Conservation (phyloP, 805 yeast genomes). For the Saturnispora gosingensis region DNA sequence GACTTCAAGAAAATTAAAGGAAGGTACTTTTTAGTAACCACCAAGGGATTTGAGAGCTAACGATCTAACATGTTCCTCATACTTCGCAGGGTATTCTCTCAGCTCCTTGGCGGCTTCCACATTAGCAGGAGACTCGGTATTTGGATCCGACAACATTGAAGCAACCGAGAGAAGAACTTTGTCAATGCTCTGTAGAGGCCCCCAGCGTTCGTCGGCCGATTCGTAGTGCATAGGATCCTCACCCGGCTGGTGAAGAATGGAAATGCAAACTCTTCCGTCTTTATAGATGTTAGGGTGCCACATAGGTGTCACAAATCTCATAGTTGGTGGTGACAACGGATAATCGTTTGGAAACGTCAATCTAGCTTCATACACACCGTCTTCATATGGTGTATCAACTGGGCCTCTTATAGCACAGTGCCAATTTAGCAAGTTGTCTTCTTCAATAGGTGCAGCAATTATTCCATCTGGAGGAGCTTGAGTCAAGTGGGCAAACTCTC, state of each 20-base stretch:
- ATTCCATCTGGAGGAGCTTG: conserved; percentile 92
- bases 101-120: conserved; percentile 73
- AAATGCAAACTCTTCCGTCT: conserved; percentile 93
- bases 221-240: conserved; percentile 96
- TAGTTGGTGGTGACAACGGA: conserved; percentile 54
- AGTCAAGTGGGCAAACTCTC: conserved; percentile 80
- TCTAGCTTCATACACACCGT: conserved; percentile 44
- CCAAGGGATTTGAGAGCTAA: conserved; percentile 38
- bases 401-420: conserved; percentile 47
- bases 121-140: conserved; percentile 93
- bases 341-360: conserved; percentile 41
- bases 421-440: conserved; percentile 44
- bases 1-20: background rate
- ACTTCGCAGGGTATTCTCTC: conserved; percentile 74
- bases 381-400: conserved; percentile 42
- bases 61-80: conserved; percentile 50
- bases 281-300: conserved; percentile 90
- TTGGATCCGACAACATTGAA: conserved; percentile 96
- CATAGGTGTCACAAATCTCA: conserved; percentile 64
- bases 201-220: conserved; percentile 94
- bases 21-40: background rate
- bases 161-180: conserved; percentile 86
- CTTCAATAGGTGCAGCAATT: conserved; percentile 83
- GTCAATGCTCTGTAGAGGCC: conserved; percentile 96
- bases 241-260: conserved; percentile 92